These are phyloP conservation scores for Macrotyloma uniflorum DNA, from an alignment of 306 rosid genomes.

Conservation along the genomic window DNA sequence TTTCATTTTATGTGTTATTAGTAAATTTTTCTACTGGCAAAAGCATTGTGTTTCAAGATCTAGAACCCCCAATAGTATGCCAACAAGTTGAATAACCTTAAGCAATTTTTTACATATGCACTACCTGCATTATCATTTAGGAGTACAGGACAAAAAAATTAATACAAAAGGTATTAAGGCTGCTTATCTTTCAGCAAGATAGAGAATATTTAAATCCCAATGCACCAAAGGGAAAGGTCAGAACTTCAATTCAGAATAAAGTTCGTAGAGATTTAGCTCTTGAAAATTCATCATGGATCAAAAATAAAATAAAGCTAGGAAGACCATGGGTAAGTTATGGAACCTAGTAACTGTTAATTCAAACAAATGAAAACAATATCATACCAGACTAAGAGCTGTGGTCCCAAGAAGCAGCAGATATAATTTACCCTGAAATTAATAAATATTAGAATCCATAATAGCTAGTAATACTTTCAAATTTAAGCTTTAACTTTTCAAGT, in stretches of 20 bases:
- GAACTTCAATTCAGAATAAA: slow-evolving; percentile 23
- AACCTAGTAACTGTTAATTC: slow-evolving; percentile 29
- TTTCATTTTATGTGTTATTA: background rate
- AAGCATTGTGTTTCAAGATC: slow-evolving; percentile 31
- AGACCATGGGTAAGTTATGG: background rate
- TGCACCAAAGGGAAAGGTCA: slow-evolving; percentile 2
- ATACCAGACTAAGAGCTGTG: slow-evolving; percentile 96
- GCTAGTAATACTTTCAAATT: slow-evolving; percentile 12
- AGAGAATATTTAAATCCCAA: slow-evolving; percentile 1
- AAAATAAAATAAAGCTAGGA: slow-evolving; percentile 11
- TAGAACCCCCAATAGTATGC: too few species aligned
- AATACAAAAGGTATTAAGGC: slow-evolving; percentile 9
- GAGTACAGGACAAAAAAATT: background rate
- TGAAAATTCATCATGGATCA: slow-evolving; percentile 20
- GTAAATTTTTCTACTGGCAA: slow-evolving; percentile 13
- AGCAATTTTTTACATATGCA: background rate
- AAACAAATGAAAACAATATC: slow-evolving; percentile 38
- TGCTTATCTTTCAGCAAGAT: slow-evolving; percentile 13
- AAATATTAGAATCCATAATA: slow-evolving; percentile 29
- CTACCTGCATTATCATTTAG: slow-evolving; percentile 1
- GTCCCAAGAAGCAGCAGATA: slow-evolving; percentile 92
- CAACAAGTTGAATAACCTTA: slow-evolving; percentile 23
- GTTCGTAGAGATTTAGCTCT: background rate
- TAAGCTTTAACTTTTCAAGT: slow-evolving; percentile 31
- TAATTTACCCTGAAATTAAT: slow-evolving; percentile 78